Evolutionary conservation across 805 yeast genomes (phyloP).

Genomic region (Metschnikowia kofuensis): DNA sequence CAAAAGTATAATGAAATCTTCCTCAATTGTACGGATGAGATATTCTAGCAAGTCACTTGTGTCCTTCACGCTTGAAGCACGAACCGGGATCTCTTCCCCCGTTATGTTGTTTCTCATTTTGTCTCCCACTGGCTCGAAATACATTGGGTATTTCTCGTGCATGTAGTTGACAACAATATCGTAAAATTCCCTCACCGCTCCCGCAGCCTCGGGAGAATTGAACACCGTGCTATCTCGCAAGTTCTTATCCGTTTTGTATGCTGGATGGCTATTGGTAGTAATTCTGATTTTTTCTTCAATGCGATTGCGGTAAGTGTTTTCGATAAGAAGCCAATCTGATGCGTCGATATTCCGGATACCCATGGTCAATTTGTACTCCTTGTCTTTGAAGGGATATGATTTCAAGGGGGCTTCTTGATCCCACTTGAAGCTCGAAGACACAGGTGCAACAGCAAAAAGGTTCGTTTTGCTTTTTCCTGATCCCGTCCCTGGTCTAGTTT

Average conservation of each 20-base stretch:
- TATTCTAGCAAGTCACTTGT: conserved; percentile 20
- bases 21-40: conserved; percentile 34
- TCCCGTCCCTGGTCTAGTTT: neutral
- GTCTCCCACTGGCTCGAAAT: conserved; percentile 22
- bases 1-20: conserved; percentile 38
- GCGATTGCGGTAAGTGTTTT: conserved; percentile 29
- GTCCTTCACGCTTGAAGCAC: conserved; percentile 6
- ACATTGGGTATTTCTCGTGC: conserved; percentile 40
- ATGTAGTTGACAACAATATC: conserved; percentile 28
- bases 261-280: conserved; percentile 31
- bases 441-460: conserved; percentile 9
- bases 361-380: conserved; percentile 39
- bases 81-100: conserved; percentile 21
- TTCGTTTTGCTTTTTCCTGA: neutral
- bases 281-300: conserved; percentile 28
- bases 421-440: conserved; percentile 15
- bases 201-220: conserved; percentile 29
- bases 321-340: conserved; percentile 42
- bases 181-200: conserved; percentile 38
- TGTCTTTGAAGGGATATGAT: conserved; percentile 54
- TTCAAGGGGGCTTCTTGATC: conserved; percentile 14
- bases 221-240: conserved; percentile 30
- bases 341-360: conserved; percentile 24
- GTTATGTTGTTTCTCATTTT: conserved; percentile 28
- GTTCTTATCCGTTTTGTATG: conserved; percentile 27